These are phyloP conservation scores for Colletotrichum navitas DNA, from an alignment of 2,329 filamentous ascomycete genomes.

Conservation along the genomic window DNA sequence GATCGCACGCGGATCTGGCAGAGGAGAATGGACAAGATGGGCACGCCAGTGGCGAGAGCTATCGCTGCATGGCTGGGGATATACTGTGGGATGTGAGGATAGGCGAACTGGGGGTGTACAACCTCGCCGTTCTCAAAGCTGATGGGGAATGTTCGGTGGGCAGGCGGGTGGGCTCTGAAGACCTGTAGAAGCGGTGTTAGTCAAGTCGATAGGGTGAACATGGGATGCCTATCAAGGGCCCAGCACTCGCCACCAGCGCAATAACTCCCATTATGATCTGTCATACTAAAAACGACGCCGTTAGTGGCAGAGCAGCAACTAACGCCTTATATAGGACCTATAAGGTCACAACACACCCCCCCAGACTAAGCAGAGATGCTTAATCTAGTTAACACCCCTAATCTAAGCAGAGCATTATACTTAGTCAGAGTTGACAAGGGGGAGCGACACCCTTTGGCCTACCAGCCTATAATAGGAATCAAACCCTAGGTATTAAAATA, in stretches of 20 bases:
- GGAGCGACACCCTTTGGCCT: too few relatives aligned
- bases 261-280: conserved; percentile 73
- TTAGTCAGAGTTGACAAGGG: too few relatives aligned
- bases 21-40: conserved; percentile 73
- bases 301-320: too few relatives aligned
- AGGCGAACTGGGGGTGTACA: conserved; percentile 78
- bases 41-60: conserved; percentile 73
- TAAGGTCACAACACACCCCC: too few relatives aligned
- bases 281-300: too few relatives aligned
- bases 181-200: conserved; percentile 55
- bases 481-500: too few relatives aligned
- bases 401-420: too few relatives aligned
- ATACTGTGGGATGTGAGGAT: conserved; percentile 77
- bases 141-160: conserved; percentile 76
- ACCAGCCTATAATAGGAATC: too few relatives aligned
- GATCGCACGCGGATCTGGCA: conserved; percentile 76
- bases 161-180: conserved; percentile 74
- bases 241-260: conserved; percentile 71
- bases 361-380: too few relatives aligned
- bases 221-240: conserved; percentile 23
- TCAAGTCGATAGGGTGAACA: conserved; percentile 45
- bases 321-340: too few relatives aligned
- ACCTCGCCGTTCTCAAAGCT: conserved; percentile 75
- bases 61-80: conserved; percentile 79
- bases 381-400: too few relatives aligned